Evolutionary conservation across 139 green algal genomes (phyloP).

Genomic region (Chlamydomonas sp.): DNA sequence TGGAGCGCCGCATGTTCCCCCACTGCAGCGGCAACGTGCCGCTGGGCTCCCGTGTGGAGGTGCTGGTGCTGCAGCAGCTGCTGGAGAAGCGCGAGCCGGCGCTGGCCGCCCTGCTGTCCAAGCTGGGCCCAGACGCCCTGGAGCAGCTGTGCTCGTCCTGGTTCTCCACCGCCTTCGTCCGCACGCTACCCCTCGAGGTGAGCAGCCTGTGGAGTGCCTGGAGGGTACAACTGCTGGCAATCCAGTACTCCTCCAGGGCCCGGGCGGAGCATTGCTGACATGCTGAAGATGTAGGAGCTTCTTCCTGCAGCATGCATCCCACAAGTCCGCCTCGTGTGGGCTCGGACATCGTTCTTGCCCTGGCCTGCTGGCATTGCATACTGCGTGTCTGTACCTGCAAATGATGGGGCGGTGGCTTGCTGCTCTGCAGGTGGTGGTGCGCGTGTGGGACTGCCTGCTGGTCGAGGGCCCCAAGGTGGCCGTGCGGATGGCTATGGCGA

Average conservation of each 20-base stretch:
- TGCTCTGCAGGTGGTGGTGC: constrained; percentile 13
- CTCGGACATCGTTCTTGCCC: neutral
- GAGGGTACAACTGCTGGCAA: neutral
- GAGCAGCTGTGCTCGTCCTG: constrained; percentile 7
- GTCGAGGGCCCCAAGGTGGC: constrained; percentile 53
- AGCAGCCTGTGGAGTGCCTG: neutral
- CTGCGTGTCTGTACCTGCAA: neutral
- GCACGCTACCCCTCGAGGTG: constrained; percentile 24
- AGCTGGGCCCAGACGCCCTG: neutral
- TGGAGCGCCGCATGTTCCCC: constrained; percentile 35
- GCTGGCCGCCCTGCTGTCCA: constrained; percentile 25
- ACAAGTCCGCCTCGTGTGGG: neutral
- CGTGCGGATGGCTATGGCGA: constrained; percentile 40
- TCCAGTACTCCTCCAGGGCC: neutral
- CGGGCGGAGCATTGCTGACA: too few relatives aligned
- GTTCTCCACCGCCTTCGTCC: constrained; percentile 28
- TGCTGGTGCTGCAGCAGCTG: constrained; percentile 46
- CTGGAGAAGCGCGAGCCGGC: constrained; percentile 37
- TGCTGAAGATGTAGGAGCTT: too few relatives aligned
- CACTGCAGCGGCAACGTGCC: constrained; percentile 14
- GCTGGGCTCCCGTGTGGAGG: constrained; percentile 38
- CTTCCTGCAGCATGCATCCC: too few relatives aligned
- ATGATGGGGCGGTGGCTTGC: neutral
- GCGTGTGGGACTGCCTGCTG: constrained; percentile 51
- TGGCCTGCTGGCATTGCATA: neutral